Evolutionary conservation across 805 yeast genomes (phyloP).

Genomic region (Candida hispaniensis): DNA sequence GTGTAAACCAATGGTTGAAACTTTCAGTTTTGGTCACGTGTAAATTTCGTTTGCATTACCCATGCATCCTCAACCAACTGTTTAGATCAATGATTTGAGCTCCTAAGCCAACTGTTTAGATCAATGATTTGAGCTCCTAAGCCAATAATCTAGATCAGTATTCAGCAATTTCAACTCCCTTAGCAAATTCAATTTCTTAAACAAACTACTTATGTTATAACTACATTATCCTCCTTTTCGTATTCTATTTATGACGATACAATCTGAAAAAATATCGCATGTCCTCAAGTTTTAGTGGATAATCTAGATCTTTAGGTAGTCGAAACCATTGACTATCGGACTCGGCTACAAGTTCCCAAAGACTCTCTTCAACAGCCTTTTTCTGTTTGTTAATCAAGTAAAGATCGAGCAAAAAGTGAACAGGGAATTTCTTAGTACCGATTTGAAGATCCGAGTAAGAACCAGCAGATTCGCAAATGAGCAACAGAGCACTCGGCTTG

Average conservation of each 20-base stretch:
- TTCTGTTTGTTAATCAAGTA: no score
- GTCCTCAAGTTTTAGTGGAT: conserved; percentile 65
- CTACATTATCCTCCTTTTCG: conserved; percentile 1
- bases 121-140: background rate
- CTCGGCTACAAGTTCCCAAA: conserved; percentile 54
- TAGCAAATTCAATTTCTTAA: background rate
- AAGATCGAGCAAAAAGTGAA: conserved; percentile 69
- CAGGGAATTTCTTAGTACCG: conserved; percentile 70
- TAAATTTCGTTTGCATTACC: no score
- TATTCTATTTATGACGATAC: conserved; percentile 42
- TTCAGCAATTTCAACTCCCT: background rate
- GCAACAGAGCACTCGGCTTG: conserved; percentile 43
- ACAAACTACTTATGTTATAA: background rate
- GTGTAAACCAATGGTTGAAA: no score
- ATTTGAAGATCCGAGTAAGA: conserved; percentile 71
- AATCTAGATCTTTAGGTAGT: conserved; percentile 40
- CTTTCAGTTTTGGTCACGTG: no score
- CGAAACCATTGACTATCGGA: conserved; percentile 81
- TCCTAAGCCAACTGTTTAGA: conserved; percentile 9
- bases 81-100: background rate
- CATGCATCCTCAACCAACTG: background rate
- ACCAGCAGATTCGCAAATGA: conserved; percentile 83
- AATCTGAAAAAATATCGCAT: conserved; percentile 79
- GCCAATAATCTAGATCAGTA: conserved; percentile 7
- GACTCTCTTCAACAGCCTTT: no score